These are phyloP conservation scores for Candida sp. DNA, from an alignment of 1,139 yeast species.

Conservation along the genomic window DNA sequence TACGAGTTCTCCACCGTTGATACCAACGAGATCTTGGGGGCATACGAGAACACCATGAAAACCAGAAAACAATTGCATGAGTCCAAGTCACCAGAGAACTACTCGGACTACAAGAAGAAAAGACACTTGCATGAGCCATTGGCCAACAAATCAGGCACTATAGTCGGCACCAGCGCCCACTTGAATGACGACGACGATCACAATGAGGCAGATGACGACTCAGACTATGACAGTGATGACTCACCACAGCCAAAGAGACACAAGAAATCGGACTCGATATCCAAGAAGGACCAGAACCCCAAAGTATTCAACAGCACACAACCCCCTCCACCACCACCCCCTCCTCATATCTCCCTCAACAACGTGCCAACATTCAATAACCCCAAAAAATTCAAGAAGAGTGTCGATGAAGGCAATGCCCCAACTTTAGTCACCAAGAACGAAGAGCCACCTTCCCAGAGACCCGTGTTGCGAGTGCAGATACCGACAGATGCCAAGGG, in stretches of 20 bases:
- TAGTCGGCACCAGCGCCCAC: conserved; percentile 13
- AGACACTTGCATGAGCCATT: conserved; percentile 23
- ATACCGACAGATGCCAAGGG: conserved; percentile 48
- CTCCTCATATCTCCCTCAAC: conserved; percentile 30
- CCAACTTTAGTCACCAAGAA: not conserved
- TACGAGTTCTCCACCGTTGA: conserved; percentile 84
- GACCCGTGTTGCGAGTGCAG: conserved; percentile 56
- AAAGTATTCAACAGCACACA: conserved; percentile 14
- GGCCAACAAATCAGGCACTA: conserved; percentile 15
- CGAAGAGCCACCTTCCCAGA: conserved; percentile 18
- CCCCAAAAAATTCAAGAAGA: conserved; percentile 17
- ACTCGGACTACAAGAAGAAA: conserved; percentile 49
- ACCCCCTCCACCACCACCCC: conserved; percentile 22
- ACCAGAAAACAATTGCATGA: conserved; percentile 47
- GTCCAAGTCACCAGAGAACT: conserved; percentile 62
- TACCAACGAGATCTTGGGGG: conserved; percentile 60
- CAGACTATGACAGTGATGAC: conserved; percentile 34
- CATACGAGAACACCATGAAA: conserved; percentile 43
- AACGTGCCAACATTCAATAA: conserved; percentile 34
- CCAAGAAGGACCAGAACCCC: conserved; percentile 9
- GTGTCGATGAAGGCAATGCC: conserved; percentile 4
- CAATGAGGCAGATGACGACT: conserved; percentile 26
- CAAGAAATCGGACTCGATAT: conserved; percentile 16
- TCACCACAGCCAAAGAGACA: conserved; percentile 32
- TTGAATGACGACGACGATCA: conserved; percentile 12